Conservation (phyloP, 768 basidiomycete species). For the Mycena galericulata region DNA sequence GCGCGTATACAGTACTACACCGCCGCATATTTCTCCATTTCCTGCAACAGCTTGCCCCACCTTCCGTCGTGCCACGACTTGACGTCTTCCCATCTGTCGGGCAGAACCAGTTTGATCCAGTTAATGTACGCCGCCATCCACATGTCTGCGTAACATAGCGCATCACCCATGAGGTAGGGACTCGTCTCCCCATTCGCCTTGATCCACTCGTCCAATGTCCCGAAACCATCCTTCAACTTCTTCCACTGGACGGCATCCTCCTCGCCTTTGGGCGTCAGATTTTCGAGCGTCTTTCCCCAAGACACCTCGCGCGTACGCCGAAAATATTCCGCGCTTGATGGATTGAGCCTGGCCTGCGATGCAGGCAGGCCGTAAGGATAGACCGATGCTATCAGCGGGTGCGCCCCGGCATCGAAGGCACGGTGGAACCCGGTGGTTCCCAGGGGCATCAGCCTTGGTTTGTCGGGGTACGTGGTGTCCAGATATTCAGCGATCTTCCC, state of each 20-base stretch:
- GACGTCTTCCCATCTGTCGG: constrained; percentile 5
- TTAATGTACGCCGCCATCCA: constrained; percentile 4
- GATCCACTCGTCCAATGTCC: constrained; percentile 19
- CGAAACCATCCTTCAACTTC: constrained; percentile 13
- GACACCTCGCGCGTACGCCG: constrained; percentile 43
- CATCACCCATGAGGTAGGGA: constrained; percentile 1
- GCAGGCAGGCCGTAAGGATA: constrained; percentile 32
- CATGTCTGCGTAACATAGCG: constrained; percentile 14
- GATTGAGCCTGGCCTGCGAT: constrained; percentile 39
- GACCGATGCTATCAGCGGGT: constrained; percentile 1
- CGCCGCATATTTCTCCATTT: constrained; percentile 17
- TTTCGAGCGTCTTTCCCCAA: constrained; percentile 49
- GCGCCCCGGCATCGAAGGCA: constrained; percentile 21
- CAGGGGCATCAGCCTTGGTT: constrained; percentile 46
- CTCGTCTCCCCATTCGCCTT: background rate
- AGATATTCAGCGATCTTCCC: constrained; percentile 55
- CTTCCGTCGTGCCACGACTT: constrained; percentile 16
- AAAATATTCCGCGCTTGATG: constrained; percentile 48
- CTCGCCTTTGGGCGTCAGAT: constrained; percentile 42
- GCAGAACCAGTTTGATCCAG: constrained; percentile 19
- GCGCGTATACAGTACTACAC: background rate
- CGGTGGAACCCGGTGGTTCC: constrained; percentile 34
- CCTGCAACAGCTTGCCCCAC: constrained; percentile 17
- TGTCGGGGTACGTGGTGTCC: constrained; percentile 54
- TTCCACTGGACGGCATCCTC: background rate